Percentiles rank a stretch among this genome's conserved stretches.
Conservation (phyloP, 2,329 filamentous ascomycete genomes). For the Blastomyces silverae region DNA sequence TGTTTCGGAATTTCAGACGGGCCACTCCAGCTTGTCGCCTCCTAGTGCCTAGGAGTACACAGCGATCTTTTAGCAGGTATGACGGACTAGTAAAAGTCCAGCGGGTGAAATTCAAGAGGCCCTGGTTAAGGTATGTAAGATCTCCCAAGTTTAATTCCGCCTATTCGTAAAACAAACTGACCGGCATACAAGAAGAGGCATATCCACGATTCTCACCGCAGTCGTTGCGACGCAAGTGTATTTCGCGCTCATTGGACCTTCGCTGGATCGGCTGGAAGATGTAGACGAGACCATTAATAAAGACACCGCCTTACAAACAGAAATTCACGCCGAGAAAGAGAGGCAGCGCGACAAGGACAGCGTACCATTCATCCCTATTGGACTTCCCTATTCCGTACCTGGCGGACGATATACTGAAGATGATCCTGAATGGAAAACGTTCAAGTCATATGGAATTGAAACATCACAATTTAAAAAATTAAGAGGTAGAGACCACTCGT, state of each 20-base stretch:
- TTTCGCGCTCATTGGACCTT: neutral
- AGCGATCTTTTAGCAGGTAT: slow-evolving; percentile 13
- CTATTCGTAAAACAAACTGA: neutral
- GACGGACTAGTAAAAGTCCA: slow-evolving; percentile 14
- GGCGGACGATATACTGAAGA: slow-evolving; percentile 13
- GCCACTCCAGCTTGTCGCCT: slow-evolving; percentile 10
- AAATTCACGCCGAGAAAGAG: slow-evolving; percentile 12
- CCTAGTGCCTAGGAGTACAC: slow-evolving; percentile 8
- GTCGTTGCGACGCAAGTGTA: slow-evolving; percentile 6
- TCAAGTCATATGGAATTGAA: slow-evolving; percentile 13
- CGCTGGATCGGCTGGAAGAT: neutral
- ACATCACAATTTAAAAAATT: neutral
- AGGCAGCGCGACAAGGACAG: slow-evolving; percentile 7
- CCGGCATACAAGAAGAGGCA: neutral
- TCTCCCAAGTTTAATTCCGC: neutral
- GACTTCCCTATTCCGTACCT: slow-evolving; percentile 14
- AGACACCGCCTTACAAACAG: neutral
- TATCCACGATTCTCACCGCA: neutral
- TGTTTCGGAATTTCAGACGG: slow-evolving; percentile 14
- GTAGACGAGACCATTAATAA: neutral
- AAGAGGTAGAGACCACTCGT: neutral
- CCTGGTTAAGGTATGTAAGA: slow-evolving; percentile 12
- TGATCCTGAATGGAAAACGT: slow-evolving; percentile 18
- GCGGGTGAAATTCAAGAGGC: slow-evolving; percentile 17
- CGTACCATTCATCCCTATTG: slow-evolving; percentile 19